phyloP scores from a whole-genome alignment of 768 basidiomycete genomes.

The Russula vinacea region DNA sequence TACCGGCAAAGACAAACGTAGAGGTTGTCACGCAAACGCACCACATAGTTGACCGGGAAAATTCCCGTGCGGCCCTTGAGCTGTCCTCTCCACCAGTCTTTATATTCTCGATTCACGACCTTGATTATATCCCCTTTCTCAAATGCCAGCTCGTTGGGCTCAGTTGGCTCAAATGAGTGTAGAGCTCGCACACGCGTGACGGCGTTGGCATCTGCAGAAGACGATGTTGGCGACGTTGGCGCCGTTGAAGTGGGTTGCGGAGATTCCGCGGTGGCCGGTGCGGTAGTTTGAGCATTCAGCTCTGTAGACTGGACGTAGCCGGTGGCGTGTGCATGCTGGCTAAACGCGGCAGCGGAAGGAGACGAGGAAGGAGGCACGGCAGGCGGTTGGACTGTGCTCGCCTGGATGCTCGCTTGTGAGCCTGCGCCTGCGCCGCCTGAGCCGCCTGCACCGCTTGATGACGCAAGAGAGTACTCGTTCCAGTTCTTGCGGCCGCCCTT shows the following conservation, averaged over 20 bases:
- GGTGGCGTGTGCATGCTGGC: conserved; percentile 41
- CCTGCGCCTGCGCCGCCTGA: conserved; percentile 36
- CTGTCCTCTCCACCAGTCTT: conserved; percentile 97
- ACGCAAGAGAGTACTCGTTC: conserved; percentile 44
- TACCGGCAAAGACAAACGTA: neutral
- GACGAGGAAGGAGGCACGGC: conserved; percentile 32
- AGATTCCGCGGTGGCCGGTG: conserved; percentile 32
- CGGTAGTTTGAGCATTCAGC: conserved; percentile 12
- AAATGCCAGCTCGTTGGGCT: conserved; percentile 87
- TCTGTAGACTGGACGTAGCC: conserved; percentile 50
- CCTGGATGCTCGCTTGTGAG: conserved; percentile 32
- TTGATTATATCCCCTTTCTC: conserved; percentile 92
- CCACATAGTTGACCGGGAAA: conserved; percentile 96
- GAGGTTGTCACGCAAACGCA: conserved; percentile 39
- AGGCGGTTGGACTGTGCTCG: conserved; percentile 28
- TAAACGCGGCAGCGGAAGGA: conserved; percentile 25
- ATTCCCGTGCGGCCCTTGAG: conserved; percentile 88
- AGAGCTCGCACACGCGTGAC: conserved; percentile 85
- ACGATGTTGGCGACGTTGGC: conserved; percentile 33
- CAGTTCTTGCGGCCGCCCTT: conserved; percentile 72
- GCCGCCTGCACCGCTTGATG: conserved; percentile 39
- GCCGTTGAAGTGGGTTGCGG: conserved; percentile 30
- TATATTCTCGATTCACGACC: conserved; percentile 89
- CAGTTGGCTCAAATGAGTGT: conserved; percentile 83
- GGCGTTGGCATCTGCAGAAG: conserved; percentile 37